Evolutionary conservation across 1,139 yeast genomes (phyloP), one percentile per base, ranked within the genome.

Genomic region (Williopsis jadinii): DNA sequence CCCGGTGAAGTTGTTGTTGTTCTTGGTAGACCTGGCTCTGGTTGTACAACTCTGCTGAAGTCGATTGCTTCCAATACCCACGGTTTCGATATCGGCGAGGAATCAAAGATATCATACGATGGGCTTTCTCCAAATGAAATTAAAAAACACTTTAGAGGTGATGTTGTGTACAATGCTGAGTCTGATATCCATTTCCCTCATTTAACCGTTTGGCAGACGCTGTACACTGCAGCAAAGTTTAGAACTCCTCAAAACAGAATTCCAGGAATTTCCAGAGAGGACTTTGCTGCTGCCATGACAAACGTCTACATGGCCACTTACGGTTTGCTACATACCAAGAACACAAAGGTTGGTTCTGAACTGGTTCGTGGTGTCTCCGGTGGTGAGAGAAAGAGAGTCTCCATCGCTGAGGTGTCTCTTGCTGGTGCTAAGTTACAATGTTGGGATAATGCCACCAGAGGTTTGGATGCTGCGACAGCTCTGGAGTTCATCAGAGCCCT

Each of bases 1-100:
- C 84, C 92, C 0, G 90, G 95, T 41, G 85, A 83, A 53, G 67
- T 84, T 41, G 74, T 85, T 5, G 86, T 84, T 38, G 94, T 84
- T 1, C 63, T 84, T 32, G 94, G 94, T 35, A 75, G 90, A 59
- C 94, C 94, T 0, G 94, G 94, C 55, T 77, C 90, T 26, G 95
- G 95, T 44, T 85, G 95, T 62, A 74, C 95, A 2, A 84, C 95
- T 2, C 71, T 84, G 40, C 64, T 85, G 53, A 84, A 83, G 54
- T 73, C 92, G 1, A 71, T 84, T 45, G 75, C 90, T 8, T 62
- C 83, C 30, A 77, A 80, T 49, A 82, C 90, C 5, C 77, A 81
- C 57, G 95, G 94, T 38, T 84, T 83, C 59, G 63, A 75, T 34
- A 55, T 84, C 35, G 78, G 71, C 41, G 62, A 68, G 34, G 73